Base-by-base conservation (phyloP, 2,329 filamentous ascomycete genomes). In the Byssochlamys sp. region DNA sequence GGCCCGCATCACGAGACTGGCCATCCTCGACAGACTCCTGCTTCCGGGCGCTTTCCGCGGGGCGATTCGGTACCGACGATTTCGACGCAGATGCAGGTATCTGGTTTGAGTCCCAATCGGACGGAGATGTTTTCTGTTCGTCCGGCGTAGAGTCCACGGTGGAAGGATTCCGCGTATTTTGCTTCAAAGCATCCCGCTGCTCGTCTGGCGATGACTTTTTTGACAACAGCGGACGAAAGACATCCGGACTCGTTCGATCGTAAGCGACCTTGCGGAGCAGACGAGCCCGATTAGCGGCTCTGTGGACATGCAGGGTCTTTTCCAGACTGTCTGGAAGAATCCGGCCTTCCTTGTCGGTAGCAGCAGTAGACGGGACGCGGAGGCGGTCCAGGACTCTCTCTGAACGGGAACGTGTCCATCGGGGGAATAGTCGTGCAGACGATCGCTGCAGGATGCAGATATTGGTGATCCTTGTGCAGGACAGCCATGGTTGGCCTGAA, bases 291-390 rank as follows among this genome's bases (percentile, higher is more conserved):
- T 74, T 74, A 26, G 65, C 60, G 29, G 60, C 61, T 53, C 71
- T 68, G 60, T 73, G 70, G 45, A 68, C 67, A 55, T 69, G 65
- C 14, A 75, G 64, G 6, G 73, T 74, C 51, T 67, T 64, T 27
- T 55, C 55, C 6, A 73, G 68, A 56, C 68, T 71, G 28, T 60
- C 58, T 25, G 63, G 59, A 48, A 66, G 58, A 52, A 72, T 62
- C 25, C 60, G 39, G 35, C 56, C 26, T 25, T 61, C 53, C 14
- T 52, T 58, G n/a, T 29, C 24, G 45, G 50, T 28, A 2, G 39
- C 19, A 2, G 39, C 19, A 14, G 54, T 49, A 29, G 39, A 49
- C n/a, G 50, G 27, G 27, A 31, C 25, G 24, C 52, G 24, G 5
- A 33, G 27, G 52, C 52, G 24, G 3, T 28, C 49, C 10, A 28